Evolutionary conservation across 192 early-diverging fungal species (phyloP), one percentile per base, ranked within the genome.

Genomic region (Kickxella alabastrina): DNA sequence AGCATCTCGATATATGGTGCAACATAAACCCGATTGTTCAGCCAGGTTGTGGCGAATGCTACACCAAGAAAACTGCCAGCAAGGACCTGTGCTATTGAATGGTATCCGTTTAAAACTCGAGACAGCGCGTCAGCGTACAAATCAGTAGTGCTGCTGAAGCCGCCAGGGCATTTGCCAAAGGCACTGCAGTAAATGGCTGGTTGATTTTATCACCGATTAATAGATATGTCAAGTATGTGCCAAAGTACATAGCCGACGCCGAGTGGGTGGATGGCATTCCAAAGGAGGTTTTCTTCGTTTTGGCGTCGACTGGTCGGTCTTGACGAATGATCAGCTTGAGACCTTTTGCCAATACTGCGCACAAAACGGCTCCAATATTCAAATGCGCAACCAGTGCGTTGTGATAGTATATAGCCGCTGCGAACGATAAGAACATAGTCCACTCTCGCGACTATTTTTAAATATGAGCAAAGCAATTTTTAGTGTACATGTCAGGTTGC

Each of bases 241-340:
- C 46, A 35, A 59, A 56, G 41, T 75, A 75, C 6, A 53, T 49
- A 10, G 68, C 43, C 2, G 59, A 49, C 0, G 65, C 54, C 8
- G 71, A 67, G 42, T 75, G 71, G 0, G 71, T 59, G 14, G 71
- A 75, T 25, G 71, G 71, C 71, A 75, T 75, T 2, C 71, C 71
- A 35, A 51, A 75, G 9, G 64, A 63, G n/a, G 6, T 39, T 22
- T 51, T 45, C 6, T 10, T 21, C 26, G 36, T 26, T 2, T 17
- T 48, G 19, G 17, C 13, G 22, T 35, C 21, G 3, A 6, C 3
- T 8, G 65, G 71, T 0, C 71, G 71, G n/a, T 62, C 50, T 9
- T 75, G 71, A 13, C 57, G 39, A 41, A 75, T 52, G 34, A 63
- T 2, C 3, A 42, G 43, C 40, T 75, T 75, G 14, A 75, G 59